Percentiles rank a stretch among this genome's conserved stretches.
Conservation (phyloP, 2,329 filamentous ascomycete genomes). For the Monosporascus sp. region DNA sequence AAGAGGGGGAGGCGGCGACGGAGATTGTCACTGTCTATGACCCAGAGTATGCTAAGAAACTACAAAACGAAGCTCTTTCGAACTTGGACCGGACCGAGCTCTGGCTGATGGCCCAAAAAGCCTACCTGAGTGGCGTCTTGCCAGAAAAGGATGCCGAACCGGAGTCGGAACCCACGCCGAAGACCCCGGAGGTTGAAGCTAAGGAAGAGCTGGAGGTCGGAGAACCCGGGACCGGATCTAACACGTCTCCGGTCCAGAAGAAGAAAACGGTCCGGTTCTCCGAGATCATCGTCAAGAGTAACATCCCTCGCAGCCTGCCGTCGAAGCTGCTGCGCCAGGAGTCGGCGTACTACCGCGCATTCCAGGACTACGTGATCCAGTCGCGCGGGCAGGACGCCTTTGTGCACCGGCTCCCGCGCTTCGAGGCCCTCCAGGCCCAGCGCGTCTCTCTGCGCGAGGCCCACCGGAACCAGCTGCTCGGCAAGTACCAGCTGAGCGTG, state of each 20-base stretch:
- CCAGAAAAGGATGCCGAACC: conserved; percentile 39
- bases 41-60: conserved; percentile 67
- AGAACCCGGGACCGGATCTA: conserved; percentile 20
- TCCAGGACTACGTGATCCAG: conserved; percentile 66
- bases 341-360: conserved; percentile 83
- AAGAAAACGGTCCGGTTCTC: conserved; percentile 79
- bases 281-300: conserved; percentile 40
- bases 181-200: conserved; percentile 28
- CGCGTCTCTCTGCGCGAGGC: conserved; percentile 67
- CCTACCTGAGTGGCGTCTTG: conserved; percentile 66
- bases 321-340: conserved; percentile 54
- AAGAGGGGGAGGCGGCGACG: conserved; percentile 52
- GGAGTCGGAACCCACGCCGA: conserved; percentile 30
- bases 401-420: conserved; percentile 76
- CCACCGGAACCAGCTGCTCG: conserved; percentile 76
- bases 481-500: conserved; percentile 75
- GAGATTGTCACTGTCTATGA: conserved; percentile 69
- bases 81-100: conserved; percentile 79
- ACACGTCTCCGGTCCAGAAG: conserved; percentile 25
- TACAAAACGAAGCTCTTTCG: conserved; percentile 64
- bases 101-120: conserved; percentile 79
- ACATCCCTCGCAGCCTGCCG: conserved; percentile 46
- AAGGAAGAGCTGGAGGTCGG: conserved; percentile 26
- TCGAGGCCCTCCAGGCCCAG: conserved; percentile 81
- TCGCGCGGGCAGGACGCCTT: conserved; percentile 70